Percentiles rank a stretch among this genome's conserved stretches.
Conservation (phyloP, 805 yeast genomes). For the Myxozyma geophila region DNA sequence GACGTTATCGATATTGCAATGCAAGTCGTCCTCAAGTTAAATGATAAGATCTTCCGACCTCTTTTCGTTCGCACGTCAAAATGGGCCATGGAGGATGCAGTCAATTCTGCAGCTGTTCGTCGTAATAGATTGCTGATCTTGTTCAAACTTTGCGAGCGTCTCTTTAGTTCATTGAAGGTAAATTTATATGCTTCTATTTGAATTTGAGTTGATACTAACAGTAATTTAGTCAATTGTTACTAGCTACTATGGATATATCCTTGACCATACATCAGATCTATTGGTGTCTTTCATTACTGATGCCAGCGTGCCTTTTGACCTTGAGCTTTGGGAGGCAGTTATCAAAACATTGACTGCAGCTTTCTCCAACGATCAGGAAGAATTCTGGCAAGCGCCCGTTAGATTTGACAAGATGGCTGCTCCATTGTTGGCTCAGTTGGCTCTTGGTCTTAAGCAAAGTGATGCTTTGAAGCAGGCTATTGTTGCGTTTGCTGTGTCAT, state of each 20-base stretch:
- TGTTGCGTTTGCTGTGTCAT: conserved; percentile 71
- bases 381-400: conserved; percentile 89
- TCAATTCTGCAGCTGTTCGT: conserved; percentile 54
- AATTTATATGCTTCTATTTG: background rate
- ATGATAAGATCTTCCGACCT: conserved; percentile 93
- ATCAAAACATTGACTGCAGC: conserved; percentile 76
- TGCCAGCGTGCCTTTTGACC: conserved; percentile 43
- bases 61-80: conserved; percentile 80
- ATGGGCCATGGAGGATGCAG: conserved; percentile 92
- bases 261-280: conserved; percentile 69
- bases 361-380: conserved; percentile 67
- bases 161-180: conserved; percentile 53
- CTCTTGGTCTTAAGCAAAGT: conserved; percentile 31
- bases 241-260: conserved; percentile 78
- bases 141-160: conserved; percentile 77
- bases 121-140: conserved; percentile 54
- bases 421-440: conserved; percentile 68
- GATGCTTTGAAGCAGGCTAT: conserved; percentile 72
- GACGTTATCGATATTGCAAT: conserved; percentile 75
- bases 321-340: conserved; percentile 71
- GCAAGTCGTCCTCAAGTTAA: conserved; percentile 81
- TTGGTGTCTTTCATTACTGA: conserved; percentile 53
- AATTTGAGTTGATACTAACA: background rate
- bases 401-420: conserved; percentile 75
- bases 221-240: conserved; percentile 81